phyloP scores from a whole-genome alignment of 768 basidiomycete species.

The Roridomyces roridus region DNA sequence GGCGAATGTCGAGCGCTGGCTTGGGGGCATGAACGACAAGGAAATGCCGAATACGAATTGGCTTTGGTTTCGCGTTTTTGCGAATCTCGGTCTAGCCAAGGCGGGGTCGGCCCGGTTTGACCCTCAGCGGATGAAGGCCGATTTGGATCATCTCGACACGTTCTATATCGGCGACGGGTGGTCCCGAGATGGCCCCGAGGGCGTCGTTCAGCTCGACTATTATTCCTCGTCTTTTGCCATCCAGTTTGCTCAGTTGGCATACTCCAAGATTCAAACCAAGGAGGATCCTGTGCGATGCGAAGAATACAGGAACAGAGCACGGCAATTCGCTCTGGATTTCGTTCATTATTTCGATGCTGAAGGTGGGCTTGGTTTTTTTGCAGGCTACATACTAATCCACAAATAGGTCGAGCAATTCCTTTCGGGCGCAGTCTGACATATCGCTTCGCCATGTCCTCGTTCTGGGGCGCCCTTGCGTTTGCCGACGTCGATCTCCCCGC shows the following conservation, averaged over 20 bases:
- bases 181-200: constrained; percentile 80
- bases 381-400: not conserved
- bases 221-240: constrained; percentile 84
- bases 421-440: constrained; percentile 82
- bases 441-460: constrained; percentile 82
- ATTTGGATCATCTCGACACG: constrained; percentile 77
- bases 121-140: constrained; percentile 68
- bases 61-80: constrained; percentile 84
- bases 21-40: constrained; percentile 81
- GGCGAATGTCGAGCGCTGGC: constrained; percentile 66
- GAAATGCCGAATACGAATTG: constrained; percentile 86
- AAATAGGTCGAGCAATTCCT: constrained; percentile 69
- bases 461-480: constrained; percentile 78
- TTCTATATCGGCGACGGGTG: constrained; percentile 81
- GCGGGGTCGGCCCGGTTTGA: constrained; percentile 65
- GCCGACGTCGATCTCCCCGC: constrained; percentile 72
- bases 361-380: constrained; percentile 44
- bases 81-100: constrained; percentile 72
- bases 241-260: constrained; percentile 74
- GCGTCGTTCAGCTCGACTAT: constrained; percentile 80
- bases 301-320: constrained; percentile 68
- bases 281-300: constrained; percentile 69
- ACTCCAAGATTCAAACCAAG: constrained; percentile 67
- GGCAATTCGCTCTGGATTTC: constrained; percentile 70
- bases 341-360: constrained; percentile 78